Percentiles rank a stretch among this genome's conserved stretches.
Evolutionary conservation across 768 basidiomycete species (phyloP).

Genomic region (Boletus pseudo-olivaceus): DNA sequence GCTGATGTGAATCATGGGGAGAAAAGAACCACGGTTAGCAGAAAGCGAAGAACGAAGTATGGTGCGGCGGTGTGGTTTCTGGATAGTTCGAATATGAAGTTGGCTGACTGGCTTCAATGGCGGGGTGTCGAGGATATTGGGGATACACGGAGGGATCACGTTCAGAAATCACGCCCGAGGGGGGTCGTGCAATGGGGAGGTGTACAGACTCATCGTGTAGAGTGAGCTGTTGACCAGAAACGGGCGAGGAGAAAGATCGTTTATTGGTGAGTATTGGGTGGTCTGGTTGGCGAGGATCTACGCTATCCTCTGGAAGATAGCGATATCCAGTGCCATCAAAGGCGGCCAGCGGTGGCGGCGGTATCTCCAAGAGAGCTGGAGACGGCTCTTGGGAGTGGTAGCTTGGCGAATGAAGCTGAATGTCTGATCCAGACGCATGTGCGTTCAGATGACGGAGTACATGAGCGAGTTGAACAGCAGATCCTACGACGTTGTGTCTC

Average conservation of each 20-base stretch:
- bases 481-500: constrained; percentile 63
- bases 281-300: constrained; percentile 15
- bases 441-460: constrained; percentile 47
- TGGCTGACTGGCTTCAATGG: constrained; percentile 9
- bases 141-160: constrained; percentile 11
- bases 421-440: constrained; percentile 30
- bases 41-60: constrained; percentile 12
- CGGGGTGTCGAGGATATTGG: constrained; percentile 13
- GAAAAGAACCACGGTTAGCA: constrained; percentile 5
- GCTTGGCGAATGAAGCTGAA: constrained; percentile 36
- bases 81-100: constrained; percentile 17
- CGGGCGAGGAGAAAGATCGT: constrained; percentile 29
- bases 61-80: constrained; percentile 7
- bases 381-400: constrained; percentile 32
- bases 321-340: constrained; percentile 29
- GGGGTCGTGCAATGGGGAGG: constrained; percentile 6
- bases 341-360: constrained; percentile 36
- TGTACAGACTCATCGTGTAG: constrained; percentile 11
- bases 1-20: constrained; percentile 9
- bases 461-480: constrained; percentile 56
- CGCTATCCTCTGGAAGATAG: constrained; percentile 27
- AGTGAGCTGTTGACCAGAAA: constrained; percentile 8
- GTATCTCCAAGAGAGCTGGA: constrained; percentile 37
- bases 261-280: constrained; percentile 22
- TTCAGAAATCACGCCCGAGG: constrained; percentile 6